Evolutionary conservation across 108 stramenopile genomes (phyloP), one percentile per base, ranked within the genome.

Genomic region (Cyclotella distinguenda): DNA sequence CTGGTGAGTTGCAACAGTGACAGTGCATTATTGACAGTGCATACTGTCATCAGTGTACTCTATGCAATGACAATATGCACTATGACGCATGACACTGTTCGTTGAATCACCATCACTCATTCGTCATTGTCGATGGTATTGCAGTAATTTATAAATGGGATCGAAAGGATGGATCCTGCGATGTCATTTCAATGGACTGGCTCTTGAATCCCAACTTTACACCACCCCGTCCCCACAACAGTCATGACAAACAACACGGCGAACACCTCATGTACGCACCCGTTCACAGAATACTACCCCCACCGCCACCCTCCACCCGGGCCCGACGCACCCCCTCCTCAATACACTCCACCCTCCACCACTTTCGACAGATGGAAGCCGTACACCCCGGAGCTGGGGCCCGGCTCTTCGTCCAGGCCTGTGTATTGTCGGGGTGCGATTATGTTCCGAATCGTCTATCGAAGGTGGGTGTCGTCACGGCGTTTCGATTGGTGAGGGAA

Each of bases 361-460:
- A 78, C 15, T 72, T 88, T 28, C 81, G 80, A 6, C 35, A 43
- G 15, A 62, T 72, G 56, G 73, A 92, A 65, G 44, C 54, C 6
- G 40, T 56, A 48, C 30, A 78, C 9, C 78, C 78, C 34, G 93
- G 93, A 16, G 36, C 70, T 44, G 93, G 93, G 8, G 84, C 77
- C 10, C 75, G 93, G 39, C 82, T 95, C 54, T 97, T 97, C 62
- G 86, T 97, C 0, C 93, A 97, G 61, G 86, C 95, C 38, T 97
- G 97, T 62, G 81, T 97, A 0, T 60, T 99, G 25, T 77, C 93
- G 28, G 98, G 98, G n/a, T 98, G 97, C 48, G 98, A 99, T 79
- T 99, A 99, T 70, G 77, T 91, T 1, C 72, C 83, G 6, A 82
- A 83, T 46, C 55, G 73, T 12, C 50, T 98, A 12, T 70, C 83